Evolutionary conservation across 371 early-diverging fungal genomes (phyloP).

Genomic region (Apophysomyces trapeziformis): DNA sequence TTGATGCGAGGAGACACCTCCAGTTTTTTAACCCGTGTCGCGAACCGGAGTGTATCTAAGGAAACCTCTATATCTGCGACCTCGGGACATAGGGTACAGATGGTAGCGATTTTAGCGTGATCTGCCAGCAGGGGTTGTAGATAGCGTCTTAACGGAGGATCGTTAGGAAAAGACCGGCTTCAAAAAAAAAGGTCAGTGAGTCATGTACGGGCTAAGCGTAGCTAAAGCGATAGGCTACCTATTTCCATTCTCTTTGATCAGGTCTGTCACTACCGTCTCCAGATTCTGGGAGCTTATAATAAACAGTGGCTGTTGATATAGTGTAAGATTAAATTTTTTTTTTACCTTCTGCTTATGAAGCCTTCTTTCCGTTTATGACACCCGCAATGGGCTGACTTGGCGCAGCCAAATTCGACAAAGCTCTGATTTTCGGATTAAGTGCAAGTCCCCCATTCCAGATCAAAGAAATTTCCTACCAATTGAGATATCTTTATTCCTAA

Average conservation of each 20-base stretch:
- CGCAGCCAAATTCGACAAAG: conserved; percentile 23
- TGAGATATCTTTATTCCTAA: conserved; percentile 54
- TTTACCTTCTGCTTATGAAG: no score
- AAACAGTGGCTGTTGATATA: no score
- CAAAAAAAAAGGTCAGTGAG: background rate
- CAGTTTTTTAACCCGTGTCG: conserved; percentile 77
- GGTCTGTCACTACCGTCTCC: conserved; percentile 82
- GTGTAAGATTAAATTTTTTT: no score
- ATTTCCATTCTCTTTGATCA: conserved; percentile 45
- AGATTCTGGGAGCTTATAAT: conserved; percentile 66
- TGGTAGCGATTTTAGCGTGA: conserved; percentile 77
- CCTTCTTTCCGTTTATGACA: conserved; percentile 74
- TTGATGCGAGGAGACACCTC: conserved; percentile 19
- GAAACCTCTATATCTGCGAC: conserved; percentile 72
- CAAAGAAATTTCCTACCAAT: conserved; percentile 38
- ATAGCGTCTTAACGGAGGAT: conserved; percentile 90
- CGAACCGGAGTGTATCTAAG: conserved; percentile 87
- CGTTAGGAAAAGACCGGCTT: conserved; percentile 27
- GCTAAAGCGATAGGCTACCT: conserved; percentile 40
- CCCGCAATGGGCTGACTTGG: conserved; percentile 7
- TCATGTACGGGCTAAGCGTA: conserved; percentile 18
- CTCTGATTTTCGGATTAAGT: conserved; percentile 11
- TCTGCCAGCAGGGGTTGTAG: conserved; percentile 84
- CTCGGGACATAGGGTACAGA: conserved; percentile 80
- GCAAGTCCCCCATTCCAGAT: background rate